Base-by-base conservation (phyloP, 1,284 basidiomycete species). In the Wolfiporia cocos region DNA sequence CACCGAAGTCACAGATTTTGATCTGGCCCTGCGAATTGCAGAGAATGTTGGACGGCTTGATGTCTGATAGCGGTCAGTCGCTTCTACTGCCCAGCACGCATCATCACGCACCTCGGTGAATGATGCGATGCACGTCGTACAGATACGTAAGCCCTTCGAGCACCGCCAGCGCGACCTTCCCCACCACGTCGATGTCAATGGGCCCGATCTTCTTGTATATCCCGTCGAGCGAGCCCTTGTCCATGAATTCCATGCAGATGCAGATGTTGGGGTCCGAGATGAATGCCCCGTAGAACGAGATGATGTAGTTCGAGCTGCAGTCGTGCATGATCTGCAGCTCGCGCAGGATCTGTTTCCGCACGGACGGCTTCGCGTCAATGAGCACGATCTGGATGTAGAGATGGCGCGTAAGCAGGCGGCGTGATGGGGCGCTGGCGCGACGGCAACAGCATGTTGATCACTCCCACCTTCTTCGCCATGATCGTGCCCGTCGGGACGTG, bases 51-150 rank as follows among this genome's bases (percentile, higher is more conserved):
- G 92, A 96, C 2, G 95, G 95, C 65, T 99, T 99, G 71, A 99
- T 98, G 59, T 99, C 95, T 96, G 48, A 5, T n/a, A n/a, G n/a
- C n/a, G n/a, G n/a, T n/a, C n/a, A n/a, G n/a, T n/a, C n/a, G n/a
- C n/a, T n/a, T n/a, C n/a, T n/a, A n/a, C n/a, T n/a, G n/a, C n/a
- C n/a, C n/a, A n/a, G n/a, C n/a, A n/a, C n/a, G n/a, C n/a, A n/a
- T n/a, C n/a, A n/a, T 22, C 24, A 53, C 53, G 43, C 52, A 94
- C 93, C 93, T 61, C 96, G 86, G 65, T 99, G 95, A 55, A 99
- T 99, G 65, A 99, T 99, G n/a, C 93, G 83, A 65, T 99, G 96
- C 1, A 87, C 88, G 60, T 99, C 96, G 63, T 99, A 99, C n/a
- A 99, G 77, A 63, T 99, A 99, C 12, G 90, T 93, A 57, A 99